These are phyloP conservation scores for Xylaria sp. DNA, from an alignment of 2,329 filamentous ascomycete genomes.

Conservation along the genomic window DNA sequence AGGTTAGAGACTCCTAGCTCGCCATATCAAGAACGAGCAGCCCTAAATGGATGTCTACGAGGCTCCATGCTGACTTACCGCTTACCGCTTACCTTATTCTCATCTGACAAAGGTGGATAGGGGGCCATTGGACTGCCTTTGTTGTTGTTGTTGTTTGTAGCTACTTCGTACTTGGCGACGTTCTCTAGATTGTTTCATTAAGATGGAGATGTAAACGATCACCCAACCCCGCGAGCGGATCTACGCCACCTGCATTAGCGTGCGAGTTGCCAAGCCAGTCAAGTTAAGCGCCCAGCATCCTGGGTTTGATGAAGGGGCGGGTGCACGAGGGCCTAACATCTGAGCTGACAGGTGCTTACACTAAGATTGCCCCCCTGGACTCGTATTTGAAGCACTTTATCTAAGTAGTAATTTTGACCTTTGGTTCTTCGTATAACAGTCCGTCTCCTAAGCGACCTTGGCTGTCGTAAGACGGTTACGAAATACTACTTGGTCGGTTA, in stretches of 20 bases:
- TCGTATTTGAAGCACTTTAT: slow-evolving; percentile 10
- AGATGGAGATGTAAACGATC: slow-evolving; percentile 17
- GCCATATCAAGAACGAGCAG: not conserved
- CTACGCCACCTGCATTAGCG: slow-evolving; percentile 33
- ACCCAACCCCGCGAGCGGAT: slow-evolving; percentile 35
- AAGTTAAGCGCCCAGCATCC: slow-evolving; percentile 32
- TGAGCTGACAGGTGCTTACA: slow-evolving; percentile 21
- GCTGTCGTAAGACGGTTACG: not conserved
- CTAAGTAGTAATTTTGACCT: not conserved
- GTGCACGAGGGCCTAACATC: slow-evolving; percentile 1
- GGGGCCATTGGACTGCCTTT: not conserved
- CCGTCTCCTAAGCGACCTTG: not conserved
- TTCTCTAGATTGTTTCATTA: slow-evolving; percentile 34
- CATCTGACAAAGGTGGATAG: slow-evolving; percentile 27
- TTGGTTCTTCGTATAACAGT: not conserved
- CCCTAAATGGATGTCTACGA: not conserved
- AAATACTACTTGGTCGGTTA: not conserved
- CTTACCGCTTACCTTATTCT: slow-evolving; percentile 25
- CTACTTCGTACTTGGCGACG: slow-evolving; percentile 9
- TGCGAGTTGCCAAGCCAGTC: slow-evolving; percentile 21
- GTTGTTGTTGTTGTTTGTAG: slow-evolving; percentile 7
- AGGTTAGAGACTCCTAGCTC: slow-evolving; percentile 5
- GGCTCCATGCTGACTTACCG: not conserved
- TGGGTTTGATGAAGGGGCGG: slow-evolving; percentile 31
- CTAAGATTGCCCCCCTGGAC: slow-evolving; percentile 11